These are phyloP conservation scores for Globisporangium cederbergense DNA, from an alignment of 352 stramenopile genomes.

Conservation along the genomic window DNA sequence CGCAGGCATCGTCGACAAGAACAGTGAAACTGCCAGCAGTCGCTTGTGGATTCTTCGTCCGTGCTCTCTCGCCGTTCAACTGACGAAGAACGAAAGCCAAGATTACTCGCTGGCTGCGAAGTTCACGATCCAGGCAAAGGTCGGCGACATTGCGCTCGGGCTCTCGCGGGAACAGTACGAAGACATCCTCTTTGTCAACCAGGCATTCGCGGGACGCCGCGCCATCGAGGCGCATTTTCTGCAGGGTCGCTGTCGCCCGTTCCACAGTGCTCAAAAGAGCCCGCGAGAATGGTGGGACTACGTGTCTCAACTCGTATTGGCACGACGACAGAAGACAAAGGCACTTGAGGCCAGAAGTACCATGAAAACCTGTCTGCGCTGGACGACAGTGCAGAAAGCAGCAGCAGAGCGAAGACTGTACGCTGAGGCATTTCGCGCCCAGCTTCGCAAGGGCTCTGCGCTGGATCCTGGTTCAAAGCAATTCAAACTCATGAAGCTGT, in stretches of 20 bases:
- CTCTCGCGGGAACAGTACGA: conserved; percentile 80
- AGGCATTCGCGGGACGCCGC: conserved; percentile 53
- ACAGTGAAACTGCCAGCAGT: background rate
- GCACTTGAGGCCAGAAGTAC: background rate
- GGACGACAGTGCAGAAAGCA: conserved; percentile 53
- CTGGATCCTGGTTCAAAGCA: conserved; percentile 44
- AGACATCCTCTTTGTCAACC: conserved; percentile 71
- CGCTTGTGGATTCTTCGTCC: conserved; percentile 52
- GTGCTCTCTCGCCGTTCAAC: conserved; percentile 47
- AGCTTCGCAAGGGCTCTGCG: conserved; percentile 36
- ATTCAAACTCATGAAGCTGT: conserved; percentile 37
- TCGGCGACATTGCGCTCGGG: conserved; percentile 41
- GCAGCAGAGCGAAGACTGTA: conserved; percentile 58
- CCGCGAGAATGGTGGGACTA: conserved; percentile 83
- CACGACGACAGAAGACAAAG: conserved; percentile 25
- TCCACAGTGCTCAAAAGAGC: conserved; percentile 33
- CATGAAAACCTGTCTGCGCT: conserved; percentile 31
- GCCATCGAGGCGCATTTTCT: conserved; percentile 71
- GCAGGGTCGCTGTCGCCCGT: conserved; percentile 47
- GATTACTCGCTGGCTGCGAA: conserved; percentile 67
- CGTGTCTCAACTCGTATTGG: conserved; percentile 39
- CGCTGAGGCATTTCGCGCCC: conserved; percentile 44
- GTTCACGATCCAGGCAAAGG: conserved; percentile 54
- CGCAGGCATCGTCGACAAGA: background rate
- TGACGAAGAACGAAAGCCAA: conserved; percentile 80